Conservation (phyloP, 75 land plant genomes). For the Cunninghamia lanceolata region DNA sequence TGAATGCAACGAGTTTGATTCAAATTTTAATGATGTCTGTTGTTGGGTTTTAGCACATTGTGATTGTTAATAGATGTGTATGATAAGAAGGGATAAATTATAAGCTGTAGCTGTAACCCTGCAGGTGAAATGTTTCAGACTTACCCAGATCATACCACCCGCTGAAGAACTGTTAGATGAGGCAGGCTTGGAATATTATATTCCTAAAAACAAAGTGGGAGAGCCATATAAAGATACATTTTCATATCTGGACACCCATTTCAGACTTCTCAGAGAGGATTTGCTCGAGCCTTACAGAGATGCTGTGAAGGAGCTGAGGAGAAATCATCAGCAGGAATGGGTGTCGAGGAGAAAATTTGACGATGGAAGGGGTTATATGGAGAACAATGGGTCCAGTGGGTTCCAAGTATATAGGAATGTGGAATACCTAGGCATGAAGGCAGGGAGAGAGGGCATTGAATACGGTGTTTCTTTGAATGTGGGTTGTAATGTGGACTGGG, state of each 20-base stretch:
- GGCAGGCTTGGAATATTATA: background rate
- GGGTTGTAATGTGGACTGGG: background rate
- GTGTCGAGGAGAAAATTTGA: background rate
- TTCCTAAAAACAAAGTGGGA: conserved; percentile 19
- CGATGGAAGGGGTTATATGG: background rate
- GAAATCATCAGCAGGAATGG: background rate
- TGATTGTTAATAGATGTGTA: background rate
- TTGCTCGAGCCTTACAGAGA: conserved; percentile 17
- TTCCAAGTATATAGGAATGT: background rate
- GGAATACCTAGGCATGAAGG: conserved; percentile 9
- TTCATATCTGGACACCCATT: conserved; percentile 19
- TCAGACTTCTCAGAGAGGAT: conserved; percentile 23
- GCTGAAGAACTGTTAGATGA: background rate
- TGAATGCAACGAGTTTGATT: background rate
- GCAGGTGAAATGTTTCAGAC: background rate
- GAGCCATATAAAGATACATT: conserved; percentile 5
- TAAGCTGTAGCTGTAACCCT: background rate
- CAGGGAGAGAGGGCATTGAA: background rate
- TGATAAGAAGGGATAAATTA: background rate
- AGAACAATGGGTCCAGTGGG: background rate
- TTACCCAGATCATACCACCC: conserved; percentile 4
- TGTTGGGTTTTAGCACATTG: background rate
- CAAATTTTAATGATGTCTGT: background rate
- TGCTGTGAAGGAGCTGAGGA: conserved; percentile 14
- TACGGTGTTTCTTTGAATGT: background rate